Evolutionary conservation across 495 filamentous ascomycete species (phyloP).

Genomic region (Aspergillus ellipticus): DNA sequence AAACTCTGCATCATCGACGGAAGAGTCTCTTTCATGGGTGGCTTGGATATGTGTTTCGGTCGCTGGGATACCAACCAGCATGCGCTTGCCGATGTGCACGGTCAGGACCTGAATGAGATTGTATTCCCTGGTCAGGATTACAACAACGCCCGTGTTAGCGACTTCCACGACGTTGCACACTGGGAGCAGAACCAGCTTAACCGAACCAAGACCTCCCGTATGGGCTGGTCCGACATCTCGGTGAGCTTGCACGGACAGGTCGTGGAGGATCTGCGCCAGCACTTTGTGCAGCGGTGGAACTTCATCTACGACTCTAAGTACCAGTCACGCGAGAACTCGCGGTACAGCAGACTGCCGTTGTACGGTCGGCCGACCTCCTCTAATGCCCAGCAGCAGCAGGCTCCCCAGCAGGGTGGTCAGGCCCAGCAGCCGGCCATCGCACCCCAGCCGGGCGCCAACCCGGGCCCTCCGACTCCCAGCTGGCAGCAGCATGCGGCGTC

Average conservation of each 20-base stretch:
- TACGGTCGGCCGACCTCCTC: constrained; percentile 30
- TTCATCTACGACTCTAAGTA: constrained; percentile 89
- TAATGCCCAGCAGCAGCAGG: constrained; percentile 11
- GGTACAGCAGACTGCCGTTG: constrained; percentile 55
- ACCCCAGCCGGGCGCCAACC: constrained; percentile 4
- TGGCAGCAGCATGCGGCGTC: constrained; percentile 12
- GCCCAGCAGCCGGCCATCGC: constrained; percentile 1
- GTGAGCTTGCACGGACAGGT: constrained; percentile 77
- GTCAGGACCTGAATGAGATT: constrained; percentile 65
- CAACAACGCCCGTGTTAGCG: constrained; percentile 84
- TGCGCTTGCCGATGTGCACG: constrained; percentile 81
- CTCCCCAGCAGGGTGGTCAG: constrained; percentile 3
- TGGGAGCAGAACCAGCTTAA: constrained; percentile 87
- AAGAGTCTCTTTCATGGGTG: constrained; percentile 83
- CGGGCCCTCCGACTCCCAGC: constrained; percentile 5
- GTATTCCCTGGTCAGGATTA: constrained; percentile 92
- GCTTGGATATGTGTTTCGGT: constrained; percentile 58
- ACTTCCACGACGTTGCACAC: constrained; percentile 80
- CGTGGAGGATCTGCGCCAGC: constrained; percentile 69
- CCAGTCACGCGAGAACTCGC: constrained; percentile 54
- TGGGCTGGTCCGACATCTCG: constrained; percentile 93
- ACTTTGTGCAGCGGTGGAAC: constrained; percentile 91
- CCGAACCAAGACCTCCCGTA: constrained; percentile 71
- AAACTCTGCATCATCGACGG: constrained; percentile 86
- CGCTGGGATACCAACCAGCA: constrained; percentile 68